Conservation (phyloP, 2,329 filamentous ascomycete genomes). For the Trichoderma cornu-damae region DNA sequence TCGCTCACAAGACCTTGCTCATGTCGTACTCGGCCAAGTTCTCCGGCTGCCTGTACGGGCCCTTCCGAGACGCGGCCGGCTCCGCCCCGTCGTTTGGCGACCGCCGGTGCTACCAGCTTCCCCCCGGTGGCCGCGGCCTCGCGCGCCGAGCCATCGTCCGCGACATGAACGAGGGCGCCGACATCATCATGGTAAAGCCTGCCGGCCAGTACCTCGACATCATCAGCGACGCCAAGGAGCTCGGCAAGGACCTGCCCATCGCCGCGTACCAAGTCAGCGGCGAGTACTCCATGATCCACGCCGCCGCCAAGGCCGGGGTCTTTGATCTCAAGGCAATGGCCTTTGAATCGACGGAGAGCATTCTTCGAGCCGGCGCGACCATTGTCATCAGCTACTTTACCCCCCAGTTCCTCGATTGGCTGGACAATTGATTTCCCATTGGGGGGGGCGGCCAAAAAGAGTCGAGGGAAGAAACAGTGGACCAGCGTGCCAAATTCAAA, state of each 20-base stretch:
- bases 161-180: conserved; percentile 89
- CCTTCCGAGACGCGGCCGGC: conserved; percentile 93
- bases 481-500: neutral
- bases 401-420: conserved; percentile 68
- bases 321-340: conserved; percentile 95
- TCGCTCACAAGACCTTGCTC: conserved; percentile 82
- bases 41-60: conserved; percentile 90
- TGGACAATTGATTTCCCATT: conserved; percentile 44
- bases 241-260: conserved; percentile 84
- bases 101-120: conserved; percentile 93
- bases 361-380: conserved; percentile 83
- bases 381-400: conserved; percentile 95
- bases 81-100: conserved; percentile 90
- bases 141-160: conserved; percentile 84
- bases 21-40: conserved; percentile 99
- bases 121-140: conserved; percentile 83
- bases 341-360: conserved; percentile 89
- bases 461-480: neutral
- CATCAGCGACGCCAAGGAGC: conserved; percentile 92
- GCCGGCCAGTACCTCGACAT: conserved; percentile 95
- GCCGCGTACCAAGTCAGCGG: conserved; percentile 96
- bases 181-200: conserved; percentile 99
- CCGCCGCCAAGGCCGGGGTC: conserved; percentile 89
- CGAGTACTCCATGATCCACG: conserved; percentile 97
- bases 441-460: too few relatives aligned